Base-by-base conservation (phyloP, 176 grass and related monocot genomes). In the Raddia guianensis region DNA sequence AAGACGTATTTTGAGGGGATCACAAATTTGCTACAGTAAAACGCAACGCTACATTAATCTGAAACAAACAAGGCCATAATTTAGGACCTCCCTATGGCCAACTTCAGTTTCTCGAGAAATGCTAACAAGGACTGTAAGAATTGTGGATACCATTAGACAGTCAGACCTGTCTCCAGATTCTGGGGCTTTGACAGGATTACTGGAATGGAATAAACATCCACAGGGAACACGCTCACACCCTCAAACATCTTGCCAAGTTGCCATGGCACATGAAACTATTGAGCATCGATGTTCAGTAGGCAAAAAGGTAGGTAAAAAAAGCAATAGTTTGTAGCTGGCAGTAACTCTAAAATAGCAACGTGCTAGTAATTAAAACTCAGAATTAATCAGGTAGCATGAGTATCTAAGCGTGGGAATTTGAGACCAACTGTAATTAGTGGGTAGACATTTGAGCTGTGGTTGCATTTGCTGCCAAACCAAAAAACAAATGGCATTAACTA, bases 301-400 rank as follows among this genome's bases (percentile, higher is more conserved):
- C 0, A 80, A 57, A 56, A n/a, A 49, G 68, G 12, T 51, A 69
- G 9, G 10, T 59, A 45, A 70, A 69, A 80, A 62, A 33, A 16
- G 61, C 12, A 62, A 60, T 8, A 60, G 12, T 70, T 49, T 9
- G 53, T 49, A 48, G 60, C 70, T 60, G 19, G 48, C 15, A 0
- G 9, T 47, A 58, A 58, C 19, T 70, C 33, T 37, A 70, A 58
- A 34, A 70, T 70, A 43, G 66, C 19, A 69, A 57, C 7, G 12
- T 57, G 20, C 14, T 70, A 32, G 9, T 16, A 37, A 49, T 34
- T 63, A 62, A 32, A n/a, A 71, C 21, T 49, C 4, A 21, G 9
- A 46, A 77, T 63, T 63, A 76, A 76, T 2, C 61, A 8, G 44
- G 8, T 60, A 80, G 1, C 2, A 47, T 49, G 69, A 70, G 66